Conservation (phyloP, 2,329 filamentous ascomycete species). For the Fusarium sp. region DNA sequence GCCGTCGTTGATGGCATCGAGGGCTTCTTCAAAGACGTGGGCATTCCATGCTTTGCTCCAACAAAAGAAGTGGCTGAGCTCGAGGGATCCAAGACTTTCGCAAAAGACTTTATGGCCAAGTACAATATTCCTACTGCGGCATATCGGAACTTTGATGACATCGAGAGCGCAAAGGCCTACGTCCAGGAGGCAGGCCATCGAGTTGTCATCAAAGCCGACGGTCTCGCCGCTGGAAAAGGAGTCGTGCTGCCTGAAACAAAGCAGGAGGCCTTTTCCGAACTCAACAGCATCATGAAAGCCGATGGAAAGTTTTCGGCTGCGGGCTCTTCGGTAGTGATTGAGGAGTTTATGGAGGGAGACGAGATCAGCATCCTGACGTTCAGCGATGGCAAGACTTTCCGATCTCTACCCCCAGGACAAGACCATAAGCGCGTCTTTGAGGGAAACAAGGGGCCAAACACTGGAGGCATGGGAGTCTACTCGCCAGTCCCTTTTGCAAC, state of each 20-base stretch:
- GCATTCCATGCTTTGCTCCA: constrained; percentile 76
- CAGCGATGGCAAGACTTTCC: constrained; percentile 73
- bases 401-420: constrained; percentile 76
- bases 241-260: constrained; percentile 53
- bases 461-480: constrained; percentile 82
- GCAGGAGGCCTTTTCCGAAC: constrained; percentile 70
- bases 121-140: constrained; percentile 79
- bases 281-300: constrained; percentile 75
- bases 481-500: constrained; percentile 71
- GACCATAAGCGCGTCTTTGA: constrained; percentile 80
- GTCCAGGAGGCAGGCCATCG: constrained; percentile 68
- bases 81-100: constrained; percentile 83
- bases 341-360: constrained; percentile 77
- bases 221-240: constrained; percentile 82
- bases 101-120: constrained; percentile 82
- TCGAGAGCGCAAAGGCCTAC: constrained; percentile 70
- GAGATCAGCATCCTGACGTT: constrained; percentile 77
- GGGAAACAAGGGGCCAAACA: constrained; percentile 76
- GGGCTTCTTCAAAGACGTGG: constrained; percentile 70
- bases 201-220: constrained; percentile 81
- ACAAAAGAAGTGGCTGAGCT: constrained; percentile 75
- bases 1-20: constrained; percentile 81
- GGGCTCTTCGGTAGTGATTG: constrained; percentile 77
- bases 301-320: constrained; percentile 73
- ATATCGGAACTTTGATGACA: constrained; percentile 76